A percentile compares a stretch with the other conserved stretches of the same genome.
These are phyloP conservation scores for Podospora anserina DNA, from an alignment of 495 filamentous ascomycete genomes.

Conservation along the genomic window DNA sequence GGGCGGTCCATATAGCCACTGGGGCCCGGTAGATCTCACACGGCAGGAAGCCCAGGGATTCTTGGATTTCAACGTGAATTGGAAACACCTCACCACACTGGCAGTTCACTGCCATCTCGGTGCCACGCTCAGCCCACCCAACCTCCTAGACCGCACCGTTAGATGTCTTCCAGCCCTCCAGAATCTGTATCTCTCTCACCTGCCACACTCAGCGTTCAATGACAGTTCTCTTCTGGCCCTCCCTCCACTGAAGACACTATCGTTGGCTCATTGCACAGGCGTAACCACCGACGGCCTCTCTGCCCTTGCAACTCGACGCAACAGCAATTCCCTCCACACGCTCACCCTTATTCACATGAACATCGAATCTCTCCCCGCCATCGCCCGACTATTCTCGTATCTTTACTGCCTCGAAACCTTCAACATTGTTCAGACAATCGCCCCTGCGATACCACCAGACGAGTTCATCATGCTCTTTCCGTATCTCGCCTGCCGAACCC, in stretches of 20 bases:
- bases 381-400: constrained; percentile 73
- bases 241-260: constrained; percentile 68
- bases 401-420: constrained; percentile 62
- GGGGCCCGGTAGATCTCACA: constrained; percentile 52
- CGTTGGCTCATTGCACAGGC: constrained; percentile 72
- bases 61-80: constrained; percentile 64
- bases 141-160: constrained; percentile 64
- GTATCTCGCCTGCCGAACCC: constrained; percentile 63
- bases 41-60: constrained; percentile 65
- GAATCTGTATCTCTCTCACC: constrained; percentile 70
- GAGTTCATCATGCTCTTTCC: constrained; percentile 62
- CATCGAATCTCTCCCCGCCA: constrained; percentile 60
- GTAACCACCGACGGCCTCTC: constrained; percentile 74
- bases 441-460: constrained; percentile 57
- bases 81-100: constrained; percentile 69
- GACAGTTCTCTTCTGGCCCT: constrained; percentile 65
- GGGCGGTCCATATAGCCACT: constrained; percentile 8
- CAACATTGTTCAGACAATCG: constrained; percentile 64
- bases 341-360: constrained; percentile 65
- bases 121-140: constrained; percentile 60
- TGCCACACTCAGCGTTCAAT: constrained; percentile 69
- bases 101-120: constrained; percentile 66
- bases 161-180: constrained; percentile 64
- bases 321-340: constrained; percentile 54
- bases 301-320: constrained; percentile 60